Evolutionary conservation across 225 moss, liverwort and hornwort species (phyloP).

Genomic region (Anthoceros angustus): DNA sequence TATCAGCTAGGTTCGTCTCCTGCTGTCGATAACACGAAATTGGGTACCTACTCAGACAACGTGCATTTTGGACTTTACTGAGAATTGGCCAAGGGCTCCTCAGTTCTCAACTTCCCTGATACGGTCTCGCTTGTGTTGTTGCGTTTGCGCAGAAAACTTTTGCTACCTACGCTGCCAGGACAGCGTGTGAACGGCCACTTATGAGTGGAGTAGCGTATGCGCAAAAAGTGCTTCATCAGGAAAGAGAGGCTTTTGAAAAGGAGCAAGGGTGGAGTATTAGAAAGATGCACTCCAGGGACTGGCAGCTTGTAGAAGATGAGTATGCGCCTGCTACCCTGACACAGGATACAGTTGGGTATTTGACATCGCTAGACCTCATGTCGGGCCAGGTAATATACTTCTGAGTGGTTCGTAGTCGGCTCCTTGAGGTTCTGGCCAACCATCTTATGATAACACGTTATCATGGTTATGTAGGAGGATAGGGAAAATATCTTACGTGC

Average conservation of each 20-base stretch:
- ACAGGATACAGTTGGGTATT: constrained; percentile 43
- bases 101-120: too few species aligned
- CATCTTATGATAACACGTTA: too few species aligned
- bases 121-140: neutral
- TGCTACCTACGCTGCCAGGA: constrained; percentile 40
- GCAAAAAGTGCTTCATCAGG: constrained; percentile 41
- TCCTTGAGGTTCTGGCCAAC: too few species aligned
- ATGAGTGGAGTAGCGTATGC: constrained; percentile 63
- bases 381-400: constrained; percentile 40
- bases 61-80: too few species aligned
- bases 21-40: too few species aligned
- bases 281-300: constrained; percentile 42
- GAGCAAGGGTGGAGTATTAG: constrained; percentile 47
- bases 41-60: too few species aligned
- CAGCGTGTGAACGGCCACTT: constrained; percentile 50
- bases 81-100: too few species aligned
- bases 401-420: neutral
- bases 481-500: constrained; percentile 51
- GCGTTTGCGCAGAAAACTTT: constrained; percentile 31
- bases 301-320: constrained; percentile 40
- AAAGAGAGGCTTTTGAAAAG: constrained; percentile 36
- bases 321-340: constrained; percentile 52
- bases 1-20: too few species aligned
- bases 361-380: constrained; percentile 61
- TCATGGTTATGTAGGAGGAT: too few species aligned